Conservation (phyloP, 139 green algal species). For the Pseudopediastrum boryanum region DNA sequence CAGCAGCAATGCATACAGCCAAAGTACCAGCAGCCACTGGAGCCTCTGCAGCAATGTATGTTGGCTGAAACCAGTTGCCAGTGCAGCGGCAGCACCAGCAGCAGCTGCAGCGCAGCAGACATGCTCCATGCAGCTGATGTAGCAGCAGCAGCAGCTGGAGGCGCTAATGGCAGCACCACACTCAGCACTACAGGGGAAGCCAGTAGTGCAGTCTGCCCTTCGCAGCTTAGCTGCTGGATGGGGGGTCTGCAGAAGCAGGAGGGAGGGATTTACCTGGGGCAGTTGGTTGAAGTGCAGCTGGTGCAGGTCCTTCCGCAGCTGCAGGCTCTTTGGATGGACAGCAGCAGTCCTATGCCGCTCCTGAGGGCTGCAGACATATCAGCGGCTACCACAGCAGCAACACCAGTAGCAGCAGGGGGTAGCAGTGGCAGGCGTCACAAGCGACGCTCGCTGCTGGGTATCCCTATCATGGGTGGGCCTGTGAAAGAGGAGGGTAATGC, state of each 20-base stretch:
- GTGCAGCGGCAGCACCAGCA: conserved; percentile 9
- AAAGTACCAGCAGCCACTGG: neutral
- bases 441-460: neutral
- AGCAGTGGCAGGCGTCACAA: neutral
- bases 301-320: conserved; percentile 15
- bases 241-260: neutral
- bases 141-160: conserved; percentile 13
- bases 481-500: neutral
- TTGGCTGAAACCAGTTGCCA: conserved; percentile 22
- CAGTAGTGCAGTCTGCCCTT: conserved; percentile 11
- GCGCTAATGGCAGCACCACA: neutral
- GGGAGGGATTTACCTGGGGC: neutral
- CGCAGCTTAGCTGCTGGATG: conserved; percentile 37
- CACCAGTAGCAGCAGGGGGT: neutral
- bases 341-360: too few species aligned
- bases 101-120: neutral
- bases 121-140: conserved; percentile 1
- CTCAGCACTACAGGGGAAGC: neutral
- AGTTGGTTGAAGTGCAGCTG: conserved; percentile 36
- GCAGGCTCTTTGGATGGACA: neutral
- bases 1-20: conserved; percentile 30
- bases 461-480: neutral
- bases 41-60: conserved; percentile 27
- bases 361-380: too few species aligned
- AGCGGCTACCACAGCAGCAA: too few species aligned